These are phyloP conservation scores for Wickerhamiella bombiphila DNA, from an alignment of 805 yeast species.

Conservation along the genomic window DNA sequence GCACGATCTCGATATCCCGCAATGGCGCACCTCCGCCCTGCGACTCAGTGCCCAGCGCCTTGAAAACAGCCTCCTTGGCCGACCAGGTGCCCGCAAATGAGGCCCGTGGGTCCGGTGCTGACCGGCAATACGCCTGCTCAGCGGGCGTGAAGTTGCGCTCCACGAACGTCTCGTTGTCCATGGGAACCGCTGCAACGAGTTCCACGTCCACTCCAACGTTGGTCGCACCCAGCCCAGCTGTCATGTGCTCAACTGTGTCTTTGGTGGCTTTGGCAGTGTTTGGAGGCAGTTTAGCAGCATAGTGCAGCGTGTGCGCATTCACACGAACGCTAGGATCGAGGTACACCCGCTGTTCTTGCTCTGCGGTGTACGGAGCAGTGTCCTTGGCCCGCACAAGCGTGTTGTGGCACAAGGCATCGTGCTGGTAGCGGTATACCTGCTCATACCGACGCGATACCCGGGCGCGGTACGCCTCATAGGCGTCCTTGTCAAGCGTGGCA, in stretches of 20 bases:
- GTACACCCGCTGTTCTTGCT: conserved; percentile 78
- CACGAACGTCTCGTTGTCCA: conserved; percentile 79
- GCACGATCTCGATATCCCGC: conserved; percentile 74
- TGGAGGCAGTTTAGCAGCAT: conserved; percentile 16
- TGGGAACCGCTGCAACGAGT: conserved; percentile 62
- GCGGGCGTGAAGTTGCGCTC: conserved; percentile 78
- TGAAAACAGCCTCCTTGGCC: conserved; percentile 98
- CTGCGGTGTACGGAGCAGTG: conserved; percentile 81
- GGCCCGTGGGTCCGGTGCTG: conserved; percentile 66
- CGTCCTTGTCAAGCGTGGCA: conserved; percentile 58
- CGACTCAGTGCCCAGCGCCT: conserved; percentile 76
- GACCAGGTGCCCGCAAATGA: conserved; percentile 98
- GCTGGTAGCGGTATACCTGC: conserved; percentile 87
- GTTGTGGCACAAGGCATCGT: conserved; percentile 83
- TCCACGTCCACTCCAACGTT: conserved; percentile 97
- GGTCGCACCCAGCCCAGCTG: conserved; percentile 30
- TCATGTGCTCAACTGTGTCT: conserved; percentile 19
- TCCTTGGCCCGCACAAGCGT: conserved; percentile 86
- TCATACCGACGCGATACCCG: conserved; percentile 73
- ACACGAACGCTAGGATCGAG: conserved; percentile 90
- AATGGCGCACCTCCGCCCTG: conserved; percentile 93
- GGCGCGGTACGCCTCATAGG: conserved; percentile 54
- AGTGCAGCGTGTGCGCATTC: conserved; percentile 18
- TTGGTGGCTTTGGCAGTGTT: conserved; percentile 21
- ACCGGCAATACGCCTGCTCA: conserved; percentile 66